phyloP scores from a whole-genome alignment of 352 stramenopile genomes.

The Phytophthora boehmeriae region DNA sequence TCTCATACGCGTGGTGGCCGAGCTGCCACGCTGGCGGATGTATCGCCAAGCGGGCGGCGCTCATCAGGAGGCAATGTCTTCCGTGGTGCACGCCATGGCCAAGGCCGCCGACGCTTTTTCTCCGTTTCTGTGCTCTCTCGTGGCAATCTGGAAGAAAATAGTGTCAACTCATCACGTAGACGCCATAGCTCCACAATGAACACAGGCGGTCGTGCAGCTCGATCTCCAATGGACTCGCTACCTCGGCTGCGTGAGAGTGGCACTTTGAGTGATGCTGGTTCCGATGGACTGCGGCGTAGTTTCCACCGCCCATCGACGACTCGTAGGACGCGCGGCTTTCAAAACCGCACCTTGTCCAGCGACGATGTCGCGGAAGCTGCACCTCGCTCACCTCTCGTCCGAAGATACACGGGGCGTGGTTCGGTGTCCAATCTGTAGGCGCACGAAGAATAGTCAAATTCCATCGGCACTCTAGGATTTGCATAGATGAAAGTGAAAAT shows the following conservation, averaged over 20 bases:
- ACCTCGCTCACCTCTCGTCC: conserved; percentile 44
- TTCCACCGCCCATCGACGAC: conserved; percentile 20
- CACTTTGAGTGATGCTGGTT: conserved; percentile 19
- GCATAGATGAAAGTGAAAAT: conserved; percentile 9
- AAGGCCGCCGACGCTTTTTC: conserved; percentile 58
- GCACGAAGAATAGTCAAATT: conserved; percentile 3
- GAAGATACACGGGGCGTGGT: conserved; percentile 43
- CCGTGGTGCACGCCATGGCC: conserved; percentile 59
- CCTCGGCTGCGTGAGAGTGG: conserved; percentile 20
- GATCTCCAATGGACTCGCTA: conserved; percentile 6
- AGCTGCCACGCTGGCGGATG: conserved; percentile 26
- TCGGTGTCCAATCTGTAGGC: conserved; percentile 32
- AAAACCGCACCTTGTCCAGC: conserved; percentile 38
- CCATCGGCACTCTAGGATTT: background rate
- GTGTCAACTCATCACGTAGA: background rate
- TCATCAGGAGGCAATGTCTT: conserved; percentile 76
- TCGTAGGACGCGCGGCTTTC: conserved; percentile 26
- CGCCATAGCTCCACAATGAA: conserved; percentile 17
- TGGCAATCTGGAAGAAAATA: background rate
- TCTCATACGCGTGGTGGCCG: conserved; percentile 8
- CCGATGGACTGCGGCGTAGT: conserved; percentile 19
- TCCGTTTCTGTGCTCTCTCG: conserved; percentile 33
- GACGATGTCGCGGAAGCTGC: conserved; percentile 25
- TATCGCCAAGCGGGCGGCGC: conserved; percentile 15
- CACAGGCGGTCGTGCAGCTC: background rate